Evolutionary conservation across 2,329 filamentous ascomycete genomes (phyloP).

Genomic region (Talaromyces piceae): DNA sequence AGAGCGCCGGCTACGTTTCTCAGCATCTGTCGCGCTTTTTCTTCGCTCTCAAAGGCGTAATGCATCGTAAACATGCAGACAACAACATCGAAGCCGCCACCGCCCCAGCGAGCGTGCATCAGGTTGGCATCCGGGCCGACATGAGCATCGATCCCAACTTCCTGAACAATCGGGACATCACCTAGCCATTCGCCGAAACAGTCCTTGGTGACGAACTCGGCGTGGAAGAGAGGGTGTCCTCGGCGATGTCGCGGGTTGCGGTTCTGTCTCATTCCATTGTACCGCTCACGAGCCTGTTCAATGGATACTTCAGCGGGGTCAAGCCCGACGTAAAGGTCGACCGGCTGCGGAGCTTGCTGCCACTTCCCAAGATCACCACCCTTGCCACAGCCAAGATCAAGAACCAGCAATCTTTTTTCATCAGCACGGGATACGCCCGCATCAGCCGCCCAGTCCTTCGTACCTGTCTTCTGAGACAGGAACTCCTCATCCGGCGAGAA

Average conservation of each 20-base stretch:
- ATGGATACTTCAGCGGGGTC: constrained; percentile 92
- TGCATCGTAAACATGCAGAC: constrained; percentile 99
- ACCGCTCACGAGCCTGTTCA: constrained; percentile 79
- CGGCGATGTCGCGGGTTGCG: constrained; percentile 47
- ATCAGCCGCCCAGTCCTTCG: constrained; percentile 37
- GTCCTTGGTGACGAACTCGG: constrained; percentile 82
- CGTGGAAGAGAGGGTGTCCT: constrained; percentile 63
- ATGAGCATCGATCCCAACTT: constrained; percentile 79
- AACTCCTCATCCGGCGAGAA: constrained; percentile 78
- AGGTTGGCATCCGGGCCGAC: constrained; percentile 49
- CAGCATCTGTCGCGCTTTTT: constrained; percentile 85
- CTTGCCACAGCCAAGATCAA: constrained; percentile 95
- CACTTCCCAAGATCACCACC: constrained; percentile 93
- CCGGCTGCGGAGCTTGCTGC: constrained; percentile 83
- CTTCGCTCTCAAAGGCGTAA: constrained; percentile 91
- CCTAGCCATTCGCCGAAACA: constrained; percentile 81
- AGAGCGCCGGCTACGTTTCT: constrained; percentile 82
- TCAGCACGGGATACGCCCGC: constrained; percentile 24
- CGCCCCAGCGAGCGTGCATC: constrained; percentile 57
- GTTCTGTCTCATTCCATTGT: constrained; percentile 58
- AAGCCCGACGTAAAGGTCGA: constrained; percentile 89
- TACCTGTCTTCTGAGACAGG: constrained; percentile 43
- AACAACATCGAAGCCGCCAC: constrained; percentile 87
- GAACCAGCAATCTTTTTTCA: constrained; percentile 62
- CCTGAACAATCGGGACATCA: constrained; percentile 69